These are phyloP conservation scores for Schizochytrium sp. DNA, from an alignment of 108 stramenopile species.

Conservation along the genomic window DNA sequence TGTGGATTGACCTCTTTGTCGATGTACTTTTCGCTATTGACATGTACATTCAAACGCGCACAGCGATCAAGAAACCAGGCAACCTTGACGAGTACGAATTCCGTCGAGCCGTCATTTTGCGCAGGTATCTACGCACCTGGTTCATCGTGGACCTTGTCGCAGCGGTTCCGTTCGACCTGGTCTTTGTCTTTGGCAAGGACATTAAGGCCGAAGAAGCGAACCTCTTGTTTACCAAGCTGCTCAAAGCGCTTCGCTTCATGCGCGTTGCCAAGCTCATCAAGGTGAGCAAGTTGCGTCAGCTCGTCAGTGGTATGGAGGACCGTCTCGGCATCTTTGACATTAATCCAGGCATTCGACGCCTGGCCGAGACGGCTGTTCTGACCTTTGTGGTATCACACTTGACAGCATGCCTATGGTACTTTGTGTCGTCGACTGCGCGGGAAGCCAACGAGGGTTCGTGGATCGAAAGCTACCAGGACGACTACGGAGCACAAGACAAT, in stretches of 20 bases:
- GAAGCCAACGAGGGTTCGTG: not conserved
- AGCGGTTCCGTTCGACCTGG: not conserved
- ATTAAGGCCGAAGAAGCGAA: not conserved
- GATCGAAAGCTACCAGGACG: not conserved
- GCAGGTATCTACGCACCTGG: not conserved
- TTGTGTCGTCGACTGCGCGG: not conserved
- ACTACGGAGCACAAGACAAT: not conserved
- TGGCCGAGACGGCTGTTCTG: not conserved
- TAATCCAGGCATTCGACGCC: not conserved
- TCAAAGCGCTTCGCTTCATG: not conserved
- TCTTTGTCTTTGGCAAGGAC: not conserved
- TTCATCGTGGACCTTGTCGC: not conserved
- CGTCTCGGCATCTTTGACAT: not conserved
- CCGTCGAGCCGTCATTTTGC: not conserved
- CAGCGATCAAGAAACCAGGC: not conserved
- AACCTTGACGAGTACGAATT: not conserved
- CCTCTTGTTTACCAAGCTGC: not conserved
- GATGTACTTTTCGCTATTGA: not conserved
- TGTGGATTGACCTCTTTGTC: not conserved
- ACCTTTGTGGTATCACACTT: not conserved
- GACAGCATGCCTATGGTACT: not conserved
- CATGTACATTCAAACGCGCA: not conserved
- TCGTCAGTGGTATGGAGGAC: not conserved
- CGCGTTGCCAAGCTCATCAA: slow-evolving; percentile 2
- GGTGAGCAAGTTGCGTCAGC: not conserved